Base-by-base conservation (phyloP, 139 green algal species). In the Astrephomene gubernaculifera region DNA sequence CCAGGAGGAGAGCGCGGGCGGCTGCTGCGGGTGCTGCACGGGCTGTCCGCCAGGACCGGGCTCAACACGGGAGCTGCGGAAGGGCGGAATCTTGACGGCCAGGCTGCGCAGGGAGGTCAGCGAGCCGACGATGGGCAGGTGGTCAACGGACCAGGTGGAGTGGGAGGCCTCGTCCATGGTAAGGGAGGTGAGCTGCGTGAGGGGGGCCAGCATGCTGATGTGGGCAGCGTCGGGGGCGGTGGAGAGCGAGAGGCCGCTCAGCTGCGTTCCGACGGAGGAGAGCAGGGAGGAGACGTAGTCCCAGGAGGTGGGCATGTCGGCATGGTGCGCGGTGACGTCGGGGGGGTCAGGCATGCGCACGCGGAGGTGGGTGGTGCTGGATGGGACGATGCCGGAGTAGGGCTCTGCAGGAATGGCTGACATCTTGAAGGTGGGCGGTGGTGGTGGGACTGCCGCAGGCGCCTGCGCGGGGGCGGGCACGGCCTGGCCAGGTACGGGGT, bases 121-220 rank as follows among this genome's bases (percentile, higher is more conserved):
- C n/a, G 63, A 85, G 65, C 79, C 79, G 41, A 85, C 79, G 63
- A 75, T 75, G 79, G 79, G 63, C 24, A 85, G 60, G 79, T 85
- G 79, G 7, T 85, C 79, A 6, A 44, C 22, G 21, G 53, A 68
- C 79, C 79, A 85, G 63, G 45, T 65, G 10, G 64, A 54, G 63
- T 85, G 79, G 0, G 63, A 76, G 44, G 79, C 79, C 79, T 85
- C 79, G 45, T 85, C 79, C 63, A 85, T 75, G 43, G 79, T 85
- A 29, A 85, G 64, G 22, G 64, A 67, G 0, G 79, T 85, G 6
- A 85, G 79, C 79, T 85, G 79, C 31, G 79, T 85, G 21, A 85
- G 79, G 17, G 63, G 63, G 33, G 2, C 24, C 8, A 85, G 63
- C 79, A 75, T 75, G 45, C 63, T 63, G 33, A 85, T 76, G 65